Evolutionary conservation across 1,284 basidiomycete genomes (phyloP), one percentile per base, ranked within the genome.

Genomic region (Vanrija sp.): DNA sequence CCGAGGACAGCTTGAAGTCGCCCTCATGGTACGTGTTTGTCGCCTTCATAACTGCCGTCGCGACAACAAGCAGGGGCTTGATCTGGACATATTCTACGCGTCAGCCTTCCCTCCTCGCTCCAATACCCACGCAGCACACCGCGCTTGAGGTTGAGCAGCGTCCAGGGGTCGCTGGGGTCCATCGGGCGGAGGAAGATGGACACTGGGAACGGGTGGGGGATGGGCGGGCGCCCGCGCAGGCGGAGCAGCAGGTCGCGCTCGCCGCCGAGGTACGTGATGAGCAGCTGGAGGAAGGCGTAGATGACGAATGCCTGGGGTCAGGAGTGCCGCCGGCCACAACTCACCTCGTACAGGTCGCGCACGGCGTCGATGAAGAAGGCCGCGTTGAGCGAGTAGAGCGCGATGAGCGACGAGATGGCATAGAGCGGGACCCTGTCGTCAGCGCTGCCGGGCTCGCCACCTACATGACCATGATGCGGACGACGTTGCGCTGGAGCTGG

Each of bases 351-450:
- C 12, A 98, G 84, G 73, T 99, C 96, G 39, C 95, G 83, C 54
- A 98, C 80, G 20, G 85, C 89, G 72, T 98, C 95, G 63, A 99
- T 96, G 63, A 96, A 87, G 77, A 98, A 97, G 0, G 95, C 95
- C 1, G 90, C 89, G 67, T 95, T 87, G 49, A 98, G 80, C 0
- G 93, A 97, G 78, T 94, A 94, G 45, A 99, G 80, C 1, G 95
- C 92, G 60, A 97, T 93, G 63, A 95, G 80, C 3, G 91, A 95
- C 0, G 94, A 84, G 20, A 97, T 80, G 1, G 86, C 91, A 73
- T 98, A 98, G 44, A 98, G 79, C 2, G 94, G 92, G 3, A 97
- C 91, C 78, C 77, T 78, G 54, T 6, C 20, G 48, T 49, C 49
- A 54, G 56, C 51, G 36, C 1, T 15, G 31, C 7, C 5, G 24